A percentile compares a stretch with the other conserved stretches of the same genome.
phyloP scores from a whole-genome alignment of 257 asterid species.

The Rhazya stricta region DNA sequence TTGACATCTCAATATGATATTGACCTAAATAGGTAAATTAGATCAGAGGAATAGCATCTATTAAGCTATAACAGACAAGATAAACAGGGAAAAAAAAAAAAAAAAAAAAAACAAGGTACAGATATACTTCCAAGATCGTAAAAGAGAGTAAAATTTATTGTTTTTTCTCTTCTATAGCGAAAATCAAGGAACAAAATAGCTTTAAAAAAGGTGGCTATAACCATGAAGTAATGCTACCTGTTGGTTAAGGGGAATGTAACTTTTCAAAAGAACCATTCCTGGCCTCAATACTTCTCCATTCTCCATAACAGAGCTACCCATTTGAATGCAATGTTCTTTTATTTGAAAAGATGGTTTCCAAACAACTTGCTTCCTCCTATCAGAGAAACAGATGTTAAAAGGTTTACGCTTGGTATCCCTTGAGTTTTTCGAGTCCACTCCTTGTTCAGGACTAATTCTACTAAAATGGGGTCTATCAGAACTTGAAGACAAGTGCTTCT shows the following conservation, averaged over 20 bases:
- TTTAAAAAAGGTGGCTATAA: too few relatives aligned
- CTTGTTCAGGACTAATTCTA: constrained; percentile 12
- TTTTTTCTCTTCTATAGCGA: not conserved
- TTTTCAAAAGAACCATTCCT: constrained; percentile 61
- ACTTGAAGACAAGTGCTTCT: constrained; percentile 11
- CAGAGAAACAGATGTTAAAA: constrained; percentile 47
- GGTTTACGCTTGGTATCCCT: constrained; percentile 13
- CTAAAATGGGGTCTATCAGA: constrained; percentile 7
- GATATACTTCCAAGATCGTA: not conserved
- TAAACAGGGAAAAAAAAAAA: not conserved
- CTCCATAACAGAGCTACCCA: constrained; percentile 18
- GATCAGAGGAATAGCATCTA: not conserved
- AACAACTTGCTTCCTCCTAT: constrained; percentile 8
- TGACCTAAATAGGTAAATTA: constrained; percentile 26
- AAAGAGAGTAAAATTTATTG: not conserved
- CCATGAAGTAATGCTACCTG: constrained; percentile 36
- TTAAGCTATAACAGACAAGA: not conserved
- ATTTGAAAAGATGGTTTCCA: not conserved
- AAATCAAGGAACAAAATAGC: not conserved
- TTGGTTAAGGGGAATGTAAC: constrained; percentile 32
- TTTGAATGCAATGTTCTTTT: not conserved
- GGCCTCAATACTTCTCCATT: constrained; percentile 43
- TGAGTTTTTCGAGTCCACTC: constrained; percentile 1
- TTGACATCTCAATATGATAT: constrained; percentile 42
- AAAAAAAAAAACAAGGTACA: not conserved